These are phyloP conservation scores for Saccharomycodes ludwigii DNA, from an alignment of 805 yeast species.

Conservation along the genomic window DNA sequence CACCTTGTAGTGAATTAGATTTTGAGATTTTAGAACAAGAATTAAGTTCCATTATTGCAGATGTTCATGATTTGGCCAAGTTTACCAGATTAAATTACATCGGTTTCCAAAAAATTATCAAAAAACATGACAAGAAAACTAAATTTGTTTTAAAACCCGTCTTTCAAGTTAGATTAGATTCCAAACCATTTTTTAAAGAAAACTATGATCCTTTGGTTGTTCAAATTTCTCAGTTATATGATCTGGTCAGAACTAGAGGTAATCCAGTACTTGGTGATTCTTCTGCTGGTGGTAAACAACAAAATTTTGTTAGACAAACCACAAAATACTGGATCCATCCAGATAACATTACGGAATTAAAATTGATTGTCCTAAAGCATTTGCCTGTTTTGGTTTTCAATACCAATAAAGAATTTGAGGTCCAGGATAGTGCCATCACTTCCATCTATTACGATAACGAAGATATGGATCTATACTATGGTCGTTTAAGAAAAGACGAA, in stretches of 20 bases:
- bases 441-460: conserved; percentile 92
- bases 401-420: conserved; percentile 87
- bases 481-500: conserved; percentile 89
- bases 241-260: conserved; percentile 90
- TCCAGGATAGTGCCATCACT: conserved; percentile 91
- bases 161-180: conserved; percentile 81
- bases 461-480: conserved; percentile 82
- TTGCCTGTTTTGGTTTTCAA: conserved; percentile 95
- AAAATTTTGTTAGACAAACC: conserved; percentile 95
- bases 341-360: conserved; percentile 92
- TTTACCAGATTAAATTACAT: conserved; percentile 89
- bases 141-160: conserved; percentile 74
- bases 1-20: conserved; percentile 48
- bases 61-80: conserved; percentile 92
- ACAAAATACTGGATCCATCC: conserved; percentile 99
- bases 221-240: conserved; percentile 78
- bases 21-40: conserved; percentile 68
- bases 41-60: conserved; percentile 81
- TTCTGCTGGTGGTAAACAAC: conserved; percentile 96
- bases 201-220: conserved; percentile 85
- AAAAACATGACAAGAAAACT: conserved; percentile 91
- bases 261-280: conserved; percentile 92
- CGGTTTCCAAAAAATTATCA: conserved; percentile 92
- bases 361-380: conserved; percentile 84
- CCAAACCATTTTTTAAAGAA: conserved; percentile 93